Percentiles rank a stretch among this genome's conserved stretches.
These are phyloP conservation scores for Clonostachys rosea DNA, from an alignment of 2,329 filamentous ascomycete species.

Conservation along the genomic window DNA sequence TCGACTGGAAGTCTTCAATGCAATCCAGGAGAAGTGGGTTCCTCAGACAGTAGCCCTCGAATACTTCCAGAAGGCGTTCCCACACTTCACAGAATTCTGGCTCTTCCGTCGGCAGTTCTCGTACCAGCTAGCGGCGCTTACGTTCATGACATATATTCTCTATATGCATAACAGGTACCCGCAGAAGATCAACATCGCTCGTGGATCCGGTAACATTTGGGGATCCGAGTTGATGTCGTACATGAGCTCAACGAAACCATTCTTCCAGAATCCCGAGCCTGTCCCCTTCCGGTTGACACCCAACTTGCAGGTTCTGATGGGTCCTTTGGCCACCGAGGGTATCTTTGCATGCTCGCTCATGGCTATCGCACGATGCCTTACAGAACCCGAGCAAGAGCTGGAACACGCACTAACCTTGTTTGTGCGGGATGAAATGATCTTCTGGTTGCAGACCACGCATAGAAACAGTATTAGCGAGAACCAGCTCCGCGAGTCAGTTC, in stretches of 20 bases:
- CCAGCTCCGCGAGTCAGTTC: constrained; percentile 73
- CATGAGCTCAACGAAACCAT: constrained; percentile 78
- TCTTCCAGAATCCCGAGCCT: constrained; percentile 91
- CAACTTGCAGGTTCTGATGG: constrained; percentile 94
- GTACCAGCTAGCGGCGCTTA: constrained; percentile 90
- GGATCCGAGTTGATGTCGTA: constrained; percentile 89
- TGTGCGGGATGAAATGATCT: constrained; percentile 96
- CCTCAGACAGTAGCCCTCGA: constrained; percentile 76
- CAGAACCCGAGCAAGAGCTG: constrained; percentile 84
- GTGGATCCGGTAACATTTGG: constrained; percentile 89
- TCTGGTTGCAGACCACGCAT: constrained; percentile 85
- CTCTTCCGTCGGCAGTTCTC: constrained; percentile 96
- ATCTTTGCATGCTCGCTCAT: constrained; percentile 95
- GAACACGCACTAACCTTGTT: constrained; percentile 93
- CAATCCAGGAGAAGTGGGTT: constrained; percentile 92
- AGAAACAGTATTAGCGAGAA: constrained; percentile 51
- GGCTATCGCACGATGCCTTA: constrained; percentile 91
- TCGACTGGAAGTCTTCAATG: constrained; percentile 85
- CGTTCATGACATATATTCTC: constrained; percentile 98
- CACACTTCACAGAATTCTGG: constrained; percentile 93
- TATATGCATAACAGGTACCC: constrained; percentile 96
- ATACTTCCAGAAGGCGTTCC: constrained; percentile 86
- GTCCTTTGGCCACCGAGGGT: constrained; percentile 89
- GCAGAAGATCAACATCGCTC: constrained; percentile 89
- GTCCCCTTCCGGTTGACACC: constrained; percentile 97